Conservation (phyloP, 2,329 filamentous ascomycete species). For the Gremmenia infestans region DNA sequence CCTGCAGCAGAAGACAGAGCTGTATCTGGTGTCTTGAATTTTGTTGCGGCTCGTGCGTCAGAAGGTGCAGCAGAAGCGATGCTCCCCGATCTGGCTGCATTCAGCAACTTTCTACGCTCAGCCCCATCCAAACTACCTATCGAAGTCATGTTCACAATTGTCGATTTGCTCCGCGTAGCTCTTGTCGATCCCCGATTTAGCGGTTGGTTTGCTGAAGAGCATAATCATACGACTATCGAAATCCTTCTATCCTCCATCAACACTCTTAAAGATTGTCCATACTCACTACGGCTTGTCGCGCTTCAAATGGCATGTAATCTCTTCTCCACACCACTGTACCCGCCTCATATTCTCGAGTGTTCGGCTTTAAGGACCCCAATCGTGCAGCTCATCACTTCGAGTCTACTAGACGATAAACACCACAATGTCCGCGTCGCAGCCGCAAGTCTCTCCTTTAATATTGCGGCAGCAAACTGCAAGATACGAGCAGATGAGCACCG, state of each 20-base stretch:
- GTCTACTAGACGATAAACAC: slow-evolving; percentile 72
- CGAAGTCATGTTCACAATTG: slow-evolving; percentile 69
- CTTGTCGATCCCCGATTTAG: slow-evolving; percentile 74
- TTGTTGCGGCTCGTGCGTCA: slow-evolving; percentile 59
- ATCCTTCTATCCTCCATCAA: slow-evolving; percentile 58
- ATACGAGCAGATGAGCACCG: slow-evolving; percentile 52
- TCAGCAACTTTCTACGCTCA: slow-evolving; percentile 56
- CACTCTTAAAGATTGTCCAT: slow-evolving; percentile 57
- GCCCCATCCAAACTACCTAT: slow-evolving; percentile 52
- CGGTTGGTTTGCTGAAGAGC: slow-evolving; percentile 77
- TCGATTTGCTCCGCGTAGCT: slow-evolving; percentile 79
- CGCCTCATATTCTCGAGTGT: slow-evolving; percentile 54
- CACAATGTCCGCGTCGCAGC: slow-evolving; percentile 74
- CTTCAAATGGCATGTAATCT: slow-evolving; percentile 82
- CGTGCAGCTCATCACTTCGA: slow-evolving; percentile 66
- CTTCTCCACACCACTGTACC: slow-evolving; percentile 70
- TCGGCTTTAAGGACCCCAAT: slow-evolving; percentile 50
- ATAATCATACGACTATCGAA: slow-evolving; percentile 56
- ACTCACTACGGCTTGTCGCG: slow-evolving; percentile 77
- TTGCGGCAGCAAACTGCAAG: slow-evolving; percentile 66
- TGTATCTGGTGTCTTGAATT: slow-evolving; percentile 61
- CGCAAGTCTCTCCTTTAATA: slow-evolving; percentile 77
- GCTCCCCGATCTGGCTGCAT: slow-evolving; percentile 63
- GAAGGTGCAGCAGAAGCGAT: slow-evolving; percentile 59
- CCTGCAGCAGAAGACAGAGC: slow-evolving; percentile 50